Base-by-base conservation (phyloP, 805 yeast genomes). In the Lachancea dasiensis region DNA sequence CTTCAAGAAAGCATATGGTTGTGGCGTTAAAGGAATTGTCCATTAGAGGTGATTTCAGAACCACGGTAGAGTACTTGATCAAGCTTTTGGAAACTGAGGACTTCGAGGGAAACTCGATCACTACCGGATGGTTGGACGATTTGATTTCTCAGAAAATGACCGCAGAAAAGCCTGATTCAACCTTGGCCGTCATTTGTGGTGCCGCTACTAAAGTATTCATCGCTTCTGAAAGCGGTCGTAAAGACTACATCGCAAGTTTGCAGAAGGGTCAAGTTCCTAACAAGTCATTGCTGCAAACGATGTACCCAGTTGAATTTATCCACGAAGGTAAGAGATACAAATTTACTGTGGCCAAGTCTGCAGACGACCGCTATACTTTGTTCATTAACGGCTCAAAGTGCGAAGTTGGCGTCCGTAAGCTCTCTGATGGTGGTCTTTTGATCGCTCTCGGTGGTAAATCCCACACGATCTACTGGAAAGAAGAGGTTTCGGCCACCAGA, bases 91-190 rank as follows among this genome's bases (percentile, higher is more conserved):
- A 92, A 68, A 89, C 98, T 17, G 92, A 95, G 39, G 98, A 84
- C 60, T 92, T 92, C 54, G 97, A 87, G 67, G 87, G 82, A 41
- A 94, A 92, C 65, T 90, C 92, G 34, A 90, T 92, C 56, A 92
- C 98, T 42, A 92, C 99, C 41, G 97, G 97, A 40, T 92, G 99
- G 99, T 77, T 92, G 57, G 98, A 92, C 64, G 97, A 90, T 65
- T 76, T 92, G 56, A 92, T 92, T 55, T 72, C 95, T 44, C 85
- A 86, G 65, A 87, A 84, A 55, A 77, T 94, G 63, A 92, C 98
- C 27, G 95, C 96, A 27, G 97, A 92, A 67, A 81, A 97, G 65
- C 98, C 98, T 28, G 97, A 94, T 63, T 77, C 87, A 31, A 73
- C 77, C 36, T 60, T 89, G 43, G 97, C 98, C 23, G 92, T 90